Conservation (phyloP, 2,329 filamentous ascomycete species). For the Sclerotinia borealis region DNA sequence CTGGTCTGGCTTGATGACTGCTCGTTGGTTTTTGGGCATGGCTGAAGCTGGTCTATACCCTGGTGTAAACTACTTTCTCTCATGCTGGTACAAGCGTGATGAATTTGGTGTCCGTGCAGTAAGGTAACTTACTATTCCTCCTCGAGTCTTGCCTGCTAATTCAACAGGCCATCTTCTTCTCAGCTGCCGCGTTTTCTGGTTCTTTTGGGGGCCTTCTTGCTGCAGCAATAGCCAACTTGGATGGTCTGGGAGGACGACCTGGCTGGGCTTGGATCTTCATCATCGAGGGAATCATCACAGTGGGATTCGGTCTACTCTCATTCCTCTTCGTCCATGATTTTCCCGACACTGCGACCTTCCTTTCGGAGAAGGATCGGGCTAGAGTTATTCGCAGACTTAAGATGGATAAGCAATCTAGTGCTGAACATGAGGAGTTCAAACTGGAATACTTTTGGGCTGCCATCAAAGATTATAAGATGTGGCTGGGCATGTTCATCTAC, state of each 20-base stretch:
- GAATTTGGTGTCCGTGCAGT: slow-evolving; percentile 49
- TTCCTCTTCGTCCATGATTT: slow-evolving; percentile 23
- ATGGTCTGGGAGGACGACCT: slow-evolving; percentile 37
- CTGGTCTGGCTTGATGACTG: slow-evolving; percentile 30
- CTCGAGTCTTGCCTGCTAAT: slow-evolving; percentile 47
- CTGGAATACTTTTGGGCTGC: slow-evolving; percentile 66
- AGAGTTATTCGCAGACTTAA: slow-evolving; percentile 66
- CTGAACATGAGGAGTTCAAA: slow-evolving; percentile 69
- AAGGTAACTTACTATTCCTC: slow-evolving; percentile 32
- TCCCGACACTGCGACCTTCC: slow-evolving; percentile 56
- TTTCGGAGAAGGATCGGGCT: slow-evolving; percentile 61
- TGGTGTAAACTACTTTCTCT: slow-evolving; percentile 75
- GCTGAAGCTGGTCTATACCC: slow-evolving; percentile 72
- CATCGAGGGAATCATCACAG: slow-evolving; percentile 43
- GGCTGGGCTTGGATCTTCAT: slow-evolving; percentile 48
- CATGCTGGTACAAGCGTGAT: slow-evolving; percentile 67
- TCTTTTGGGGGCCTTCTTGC: slow-evolving; percentile 43
- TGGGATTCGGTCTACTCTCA: slow-evolving; percentile 33
- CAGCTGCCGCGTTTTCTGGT: slow-evolving; percentile 45
- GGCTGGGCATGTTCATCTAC: slow-evolving; percentile 66
- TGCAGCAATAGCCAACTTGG: slow-evolving; percentile 39
- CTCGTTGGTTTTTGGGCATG: slow-evolving; percentile 58
- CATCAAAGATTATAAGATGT: slow-evolving; percentile 84
- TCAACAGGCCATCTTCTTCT: slow-evolving; percentile 51
- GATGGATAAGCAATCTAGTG: slow-evolving; percentile 67